These are phyloP conservation scores for Xylariaceae sp. DNA, from an alignment of 2,329 filamentous ascomycete genomes.

Conservation along the genomic window DNA sequence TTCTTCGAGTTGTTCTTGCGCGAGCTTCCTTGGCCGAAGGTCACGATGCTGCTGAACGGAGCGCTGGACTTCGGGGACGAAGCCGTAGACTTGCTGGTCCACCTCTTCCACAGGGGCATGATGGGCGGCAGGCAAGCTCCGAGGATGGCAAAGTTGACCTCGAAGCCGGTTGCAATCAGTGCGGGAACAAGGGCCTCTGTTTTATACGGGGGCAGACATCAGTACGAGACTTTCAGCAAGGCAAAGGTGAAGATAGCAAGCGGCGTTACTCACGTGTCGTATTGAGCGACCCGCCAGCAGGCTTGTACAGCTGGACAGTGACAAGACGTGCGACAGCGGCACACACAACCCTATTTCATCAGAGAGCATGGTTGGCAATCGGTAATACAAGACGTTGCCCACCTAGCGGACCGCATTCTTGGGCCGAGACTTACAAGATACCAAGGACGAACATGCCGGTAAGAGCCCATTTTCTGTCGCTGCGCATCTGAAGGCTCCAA, in stretches of 20 bases:
- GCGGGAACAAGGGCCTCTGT: background rate
- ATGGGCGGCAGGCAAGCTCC: background rate
- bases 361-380: no score
- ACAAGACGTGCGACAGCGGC: background rate
- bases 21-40: background rate
- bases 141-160: background rate
- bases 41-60: background rate
- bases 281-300: background rate
- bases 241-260: no score
- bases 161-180: background rate
- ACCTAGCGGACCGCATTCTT: background rate
- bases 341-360: background rate
- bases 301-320: background rate
- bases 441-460: conserved; percentile 1
- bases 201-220: no score
- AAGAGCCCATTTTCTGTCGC: background rate
- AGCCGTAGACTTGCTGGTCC: background rate
- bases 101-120: background rate
- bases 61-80: background rate
- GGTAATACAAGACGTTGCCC: background rate
- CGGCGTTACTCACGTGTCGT: background rate
- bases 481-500: background rate
- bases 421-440: background rate
- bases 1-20: background rate
- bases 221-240: no score